These are phyloP conservation scores for Monosporozyma aerobia DNA, from an alignment of 805 yeast species.

Conservation along the genomic window DNA sequence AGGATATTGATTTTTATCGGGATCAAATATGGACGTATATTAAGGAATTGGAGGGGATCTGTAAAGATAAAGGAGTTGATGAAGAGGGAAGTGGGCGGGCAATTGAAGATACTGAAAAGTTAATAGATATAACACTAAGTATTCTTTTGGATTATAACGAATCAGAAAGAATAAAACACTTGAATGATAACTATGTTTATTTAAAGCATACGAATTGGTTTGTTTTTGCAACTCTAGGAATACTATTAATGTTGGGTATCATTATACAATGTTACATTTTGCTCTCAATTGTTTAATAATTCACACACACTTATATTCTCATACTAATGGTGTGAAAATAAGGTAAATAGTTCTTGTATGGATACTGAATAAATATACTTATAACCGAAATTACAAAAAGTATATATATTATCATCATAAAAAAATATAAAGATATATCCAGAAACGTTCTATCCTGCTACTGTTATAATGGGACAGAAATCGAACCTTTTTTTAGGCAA, in stretches of 20 bases:
- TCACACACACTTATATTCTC: background rate
- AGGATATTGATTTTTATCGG: background rate
- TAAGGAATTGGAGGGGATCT: background rate
- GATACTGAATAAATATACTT: background rate
- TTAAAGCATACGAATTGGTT: background rate
- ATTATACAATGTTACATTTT: background rate
- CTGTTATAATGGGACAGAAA: background rate
- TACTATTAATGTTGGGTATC: background rate
- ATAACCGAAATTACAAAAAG: background rate
- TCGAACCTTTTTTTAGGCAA: background rate
- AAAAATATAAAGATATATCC: background rate
- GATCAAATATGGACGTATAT: background rate
- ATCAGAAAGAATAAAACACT: background rate
- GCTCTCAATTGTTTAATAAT: background rate
- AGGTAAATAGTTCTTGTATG: background rate
- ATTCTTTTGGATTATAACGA: background rate
- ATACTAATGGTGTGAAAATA: background rate
- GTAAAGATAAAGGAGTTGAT: background rate
- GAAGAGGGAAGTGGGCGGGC: background rate
- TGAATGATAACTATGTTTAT: background rate
- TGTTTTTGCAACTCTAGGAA: background rate
- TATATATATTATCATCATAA: background rate
- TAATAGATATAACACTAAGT: background rate
- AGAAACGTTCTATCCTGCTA: background rate
- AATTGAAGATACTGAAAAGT: background rate